phyloP scores from a whole-genome alignment of 768 basidiomycete genomes.

The Phanerochaete carnosa region DNA sequence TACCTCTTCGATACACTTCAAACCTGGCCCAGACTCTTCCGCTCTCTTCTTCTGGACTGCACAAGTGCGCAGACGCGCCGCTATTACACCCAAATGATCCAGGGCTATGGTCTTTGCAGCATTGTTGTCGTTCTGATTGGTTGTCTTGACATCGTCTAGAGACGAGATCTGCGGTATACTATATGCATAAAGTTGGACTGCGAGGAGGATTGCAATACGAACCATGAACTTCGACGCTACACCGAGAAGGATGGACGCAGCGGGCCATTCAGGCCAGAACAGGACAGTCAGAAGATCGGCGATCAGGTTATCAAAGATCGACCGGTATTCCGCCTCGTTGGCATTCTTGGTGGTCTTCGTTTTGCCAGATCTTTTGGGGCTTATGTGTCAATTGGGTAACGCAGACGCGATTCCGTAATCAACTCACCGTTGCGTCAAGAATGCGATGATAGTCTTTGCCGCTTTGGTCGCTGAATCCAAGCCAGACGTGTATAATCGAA shows the following conservation, averaged over 20 bases:
- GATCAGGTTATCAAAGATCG: slow-evolving; percentile 89
- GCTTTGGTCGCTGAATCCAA: slow-evolving; percentile 82
- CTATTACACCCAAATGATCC: slow-evolving; percentile 93
- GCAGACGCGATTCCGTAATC: neutral
- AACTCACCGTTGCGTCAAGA: slow-evolving; percentile 30
- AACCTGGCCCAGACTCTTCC: neutral
- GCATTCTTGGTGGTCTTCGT: slow-evolving; percentile 86
- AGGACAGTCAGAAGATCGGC: slow-evolving; percentile 84
- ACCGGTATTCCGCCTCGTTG: slow-evolving; percentile 90
- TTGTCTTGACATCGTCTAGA: slow-evolving; percentile 77
- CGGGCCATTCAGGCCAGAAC: slow-evolving; percentile 98
- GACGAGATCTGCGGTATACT: slow-evolving; percentile 58
- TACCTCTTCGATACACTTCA: slow-evolving; percentile 76
- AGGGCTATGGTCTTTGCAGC: slow-evolving; percentile 87
- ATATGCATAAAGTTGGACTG: neutral
- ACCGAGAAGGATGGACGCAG: slow-evolving; percentile 74
- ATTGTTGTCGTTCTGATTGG: slow-evolving; percentile 64
- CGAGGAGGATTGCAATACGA: slow-evolving; percentile 14
- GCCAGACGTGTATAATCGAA: slow-evolving; percentile 65
- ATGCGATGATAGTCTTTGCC: slow-evolving; percentile 67
- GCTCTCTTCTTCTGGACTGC: slow-evolving; percentile 37
- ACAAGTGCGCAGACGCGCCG: slow-evolving; percentile 67
- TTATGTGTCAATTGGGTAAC: neutral
- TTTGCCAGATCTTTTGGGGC: slow-evolving; percentile 64
- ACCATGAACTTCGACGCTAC: slow-evolving; percentile 89